Base-by-base conservation (phyloP, 1,284 basidiomycete genomes). In the Erythrobasidium hasegawianum region DNA sequence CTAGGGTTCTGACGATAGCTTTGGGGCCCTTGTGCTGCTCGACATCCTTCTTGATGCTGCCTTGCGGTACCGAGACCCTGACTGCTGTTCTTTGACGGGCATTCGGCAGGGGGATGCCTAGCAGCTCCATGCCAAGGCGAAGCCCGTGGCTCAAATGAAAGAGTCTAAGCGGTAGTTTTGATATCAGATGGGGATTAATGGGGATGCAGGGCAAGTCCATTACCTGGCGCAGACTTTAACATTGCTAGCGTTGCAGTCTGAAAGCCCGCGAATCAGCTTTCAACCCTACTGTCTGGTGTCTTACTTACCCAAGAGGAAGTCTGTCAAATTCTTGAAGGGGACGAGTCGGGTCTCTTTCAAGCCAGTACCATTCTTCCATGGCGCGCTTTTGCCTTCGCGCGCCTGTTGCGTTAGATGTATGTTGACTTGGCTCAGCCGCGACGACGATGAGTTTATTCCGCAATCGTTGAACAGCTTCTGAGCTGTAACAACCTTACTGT, bases 141-240 rank as follows among this genome's bases (percentile, higher is more conserved):
- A 47, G 16, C 8, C 43, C 43, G 22, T 47, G 43, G 16, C 16
- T 24, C 43, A 47, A 24, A 14, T 47, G 43, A 16, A 47, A 47
- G 5, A 47, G 43, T 24, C 43, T 47, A 14, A 47, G n/a, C 43
- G 16, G n/a, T 18, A 8, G 43, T 24, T 7, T 47, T 4, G 16
- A 14, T 14, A 5, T 47, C 16, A 8, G 5, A 18, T 47, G 14
- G 8, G 16, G 43, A 4, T 47, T 47, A 7, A 5, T 24, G 22
- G 43, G 16, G n/a, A n/a, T n/a, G n/a, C n/a, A n/a, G n/a, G 7
- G 16, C 7, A n/a, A 47, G 43, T 7, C 22, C 43, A 24, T 47
- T 16, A 47, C 43, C 43, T 47, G 22, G n/a, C 43, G 22, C 43
- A 47, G n/a, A 47, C 43, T 47, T 47, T 47, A 8, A 47, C n/a